Conservation (phyloP, 2,329 filamentous ascomycete species). For the Trichophyton schoenleinii region DNA sequence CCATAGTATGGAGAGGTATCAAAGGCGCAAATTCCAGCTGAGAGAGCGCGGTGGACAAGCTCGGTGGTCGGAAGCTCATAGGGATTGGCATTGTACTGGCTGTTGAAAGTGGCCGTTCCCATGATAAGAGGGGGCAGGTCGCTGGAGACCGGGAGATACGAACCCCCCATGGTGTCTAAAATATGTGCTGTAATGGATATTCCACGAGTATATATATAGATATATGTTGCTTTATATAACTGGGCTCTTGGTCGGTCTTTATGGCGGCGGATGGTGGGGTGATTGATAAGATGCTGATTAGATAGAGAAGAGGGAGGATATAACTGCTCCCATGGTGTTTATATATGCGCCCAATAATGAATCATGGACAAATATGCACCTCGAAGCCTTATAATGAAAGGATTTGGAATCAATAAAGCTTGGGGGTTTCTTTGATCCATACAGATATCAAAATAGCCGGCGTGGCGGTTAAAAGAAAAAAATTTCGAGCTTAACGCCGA, state of each 20-base stretch:
- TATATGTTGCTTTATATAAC: not conserved
- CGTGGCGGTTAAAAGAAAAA: not conserved
- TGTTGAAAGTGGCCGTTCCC: slow-evolving; percentile 40
- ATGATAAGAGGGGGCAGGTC: slow-evolving; percentile 35
- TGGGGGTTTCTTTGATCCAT: not conserved
- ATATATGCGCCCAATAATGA: not conserved
- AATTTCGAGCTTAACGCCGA: not conserved
- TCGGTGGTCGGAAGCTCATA: slow-evolving; percentile 37
- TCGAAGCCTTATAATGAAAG: not conserved
- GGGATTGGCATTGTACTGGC: slow-evolving; percentile 38
- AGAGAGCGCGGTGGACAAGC: slow-evolving; percentile 37
- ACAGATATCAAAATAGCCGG: not conserved
- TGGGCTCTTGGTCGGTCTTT: not conserved
- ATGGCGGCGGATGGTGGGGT: not conserved
- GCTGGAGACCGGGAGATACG: slow-evolving; percentile 25
- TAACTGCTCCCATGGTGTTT: not conserved
- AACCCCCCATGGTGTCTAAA: not conserved
- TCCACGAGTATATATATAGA: not conserved
- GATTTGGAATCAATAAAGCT: not conserved
- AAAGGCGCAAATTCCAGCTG: slow-evolving; percentile 39
- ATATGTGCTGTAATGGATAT: not conserved
- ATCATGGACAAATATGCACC: not conserved
- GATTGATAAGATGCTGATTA: not conserved
- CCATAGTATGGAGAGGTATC: slow-evolving; percentile 45
- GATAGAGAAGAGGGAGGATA: not conserved